Base-by-base conservation (phyloP, 1,284 basidiomycete species). In the Cystobasidium sp. region DNA sequence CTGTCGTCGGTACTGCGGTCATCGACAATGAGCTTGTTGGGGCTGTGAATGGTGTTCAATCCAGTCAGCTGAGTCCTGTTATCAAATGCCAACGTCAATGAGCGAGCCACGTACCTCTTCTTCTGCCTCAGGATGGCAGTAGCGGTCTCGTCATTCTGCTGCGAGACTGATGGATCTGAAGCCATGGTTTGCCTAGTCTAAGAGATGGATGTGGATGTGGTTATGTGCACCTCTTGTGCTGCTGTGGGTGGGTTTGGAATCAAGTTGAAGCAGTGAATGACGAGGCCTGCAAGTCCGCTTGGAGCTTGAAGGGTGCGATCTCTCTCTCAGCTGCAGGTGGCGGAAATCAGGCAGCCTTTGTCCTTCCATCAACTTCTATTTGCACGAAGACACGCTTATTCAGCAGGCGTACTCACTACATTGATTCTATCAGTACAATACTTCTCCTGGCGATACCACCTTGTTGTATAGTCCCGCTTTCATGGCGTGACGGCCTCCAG, bases 11-110 rank as follows among this genome's bases (percentile, higher is more conserved):
- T 87, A 18, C 89, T 86, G 46, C 93, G 89, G 82, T 97, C 94
- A 81, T 97, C 94, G 77, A 96, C 93, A 81, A 96, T 90, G 76
- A 97, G 87, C 81, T 94, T 92, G 86, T 97, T 96, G 55, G 94
- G 94, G 41, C 94, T 96, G 79, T 55, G 14, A 43, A 43, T 9
- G 24, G 47, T 0, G 61, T 10, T 3, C 5, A 9, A n/a, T 10
- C 31, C 31, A 22, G 52, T 51, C 55, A 58, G 41, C 18, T 44
- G 31, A 31, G 31, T 9, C 22, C 53, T 18, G 37, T 24, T 24
- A 2, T 14, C 6, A 2, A n/a, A 20, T 18, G 10, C 6, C 51
- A 16, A 53, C 7, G 20, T 2, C 61, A 31, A 4, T 39, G 18
- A 43, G 68, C 37, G 47, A 44, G 46, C n/a, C 14, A 88, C 93